Conservation (phyloP, 2,329 filamentous ascomycete species). For the Trichoderma sp. region DNA sequence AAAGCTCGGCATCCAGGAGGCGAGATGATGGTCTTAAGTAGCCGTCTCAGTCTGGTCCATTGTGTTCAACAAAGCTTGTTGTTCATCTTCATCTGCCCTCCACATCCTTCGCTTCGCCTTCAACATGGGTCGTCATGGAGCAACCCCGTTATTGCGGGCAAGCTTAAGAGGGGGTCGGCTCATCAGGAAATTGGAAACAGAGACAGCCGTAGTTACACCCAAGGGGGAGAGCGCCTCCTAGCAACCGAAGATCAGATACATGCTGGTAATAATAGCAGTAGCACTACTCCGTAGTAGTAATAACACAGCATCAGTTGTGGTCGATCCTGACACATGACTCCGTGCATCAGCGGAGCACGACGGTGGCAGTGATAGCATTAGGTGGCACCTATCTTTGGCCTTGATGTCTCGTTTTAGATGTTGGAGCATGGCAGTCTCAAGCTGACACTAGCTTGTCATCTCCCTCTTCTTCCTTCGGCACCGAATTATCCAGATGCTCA, state of each 20-base stretch:
- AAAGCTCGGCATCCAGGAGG: constrained; percentile 10
- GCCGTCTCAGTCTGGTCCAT: background rate
- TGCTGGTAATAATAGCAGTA: background rate
- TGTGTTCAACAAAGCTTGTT: background rate
- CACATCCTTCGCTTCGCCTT: background rate
- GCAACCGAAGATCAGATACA: constrained; percentile 9
- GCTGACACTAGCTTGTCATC: background rate
- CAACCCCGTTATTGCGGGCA: background rate
- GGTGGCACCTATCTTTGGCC: background rate
- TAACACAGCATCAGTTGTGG: background rate
- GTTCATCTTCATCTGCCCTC: background rate
- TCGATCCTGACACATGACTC: constrained; percentile 9
- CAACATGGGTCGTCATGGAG: background rate
- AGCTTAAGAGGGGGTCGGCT: background rate
- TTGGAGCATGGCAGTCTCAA: background rate
- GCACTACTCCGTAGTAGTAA: background rate
- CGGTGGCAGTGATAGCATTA: background rate
- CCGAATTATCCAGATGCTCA: background rate
- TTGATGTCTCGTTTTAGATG: background rate
- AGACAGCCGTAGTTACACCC: constrained; percentile 13
- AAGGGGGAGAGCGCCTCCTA: background rate
- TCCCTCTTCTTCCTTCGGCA: background rate
- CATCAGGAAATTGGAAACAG: constrained; percentile 23
- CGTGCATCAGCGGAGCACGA: constrained; percentile 9
- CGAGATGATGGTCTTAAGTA: constrained; percentile 25